phyloP scores from a whole-genome alignment of 1,284 basidiomycete species.

The Gomphus bonarii region DNA sequence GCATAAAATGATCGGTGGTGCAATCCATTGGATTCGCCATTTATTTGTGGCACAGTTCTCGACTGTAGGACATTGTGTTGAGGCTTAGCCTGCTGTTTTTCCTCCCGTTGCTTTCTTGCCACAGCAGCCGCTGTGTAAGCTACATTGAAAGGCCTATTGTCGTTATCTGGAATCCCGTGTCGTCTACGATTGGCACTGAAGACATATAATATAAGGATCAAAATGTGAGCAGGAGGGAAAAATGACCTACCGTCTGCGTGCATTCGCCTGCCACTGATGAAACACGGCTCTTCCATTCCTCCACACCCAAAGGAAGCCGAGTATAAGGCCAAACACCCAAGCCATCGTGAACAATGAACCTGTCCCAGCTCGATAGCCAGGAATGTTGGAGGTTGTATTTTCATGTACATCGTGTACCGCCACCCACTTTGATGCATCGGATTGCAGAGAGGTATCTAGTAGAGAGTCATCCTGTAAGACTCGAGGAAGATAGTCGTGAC shows the following conservation, averaged over 20 bases:
- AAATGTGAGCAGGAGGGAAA: background rate
- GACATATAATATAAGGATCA: too few species aligned
- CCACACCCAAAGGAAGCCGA: conserved; percentile 4
- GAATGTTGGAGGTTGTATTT: background rate
- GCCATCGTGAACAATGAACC: conserved; percentile 4
- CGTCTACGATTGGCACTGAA: conserved; percentile 49
- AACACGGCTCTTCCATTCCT: conserved; percentile 6
- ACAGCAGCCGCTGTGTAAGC: conserved; percentile 52
- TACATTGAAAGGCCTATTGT: conserved; percentile 70
- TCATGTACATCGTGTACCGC: background rate
- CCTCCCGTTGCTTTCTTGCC: conserved; percentile 19
- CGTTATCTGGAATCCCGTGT: conserved; percentile 72
- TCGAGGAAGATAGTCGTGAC: background rate
- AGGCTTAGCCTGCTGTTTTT: conserved; percentile 21
- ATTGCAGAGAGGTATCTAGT: background rate
- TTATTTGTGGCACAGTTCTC: background rate
- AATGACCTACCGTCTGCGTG: background rate
- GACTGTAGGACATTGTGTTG: background rate
- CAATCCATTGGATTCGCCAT: background rate
- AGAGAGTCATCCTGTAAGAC: conserved; percentile 1
- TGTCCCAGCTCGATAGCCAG: background rate
- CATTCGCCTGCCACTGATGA: conserved; percentile 2
- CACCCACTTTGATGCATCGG: conserved; percentile 5
- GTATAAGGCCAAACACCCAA: conserved; percentile 6
- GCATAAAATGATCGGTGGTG: conserved; percentile 3